Base-by-base conservation (phyloP, 805 yeast genomes). In the Kazachstania psychrophila region DNA sequence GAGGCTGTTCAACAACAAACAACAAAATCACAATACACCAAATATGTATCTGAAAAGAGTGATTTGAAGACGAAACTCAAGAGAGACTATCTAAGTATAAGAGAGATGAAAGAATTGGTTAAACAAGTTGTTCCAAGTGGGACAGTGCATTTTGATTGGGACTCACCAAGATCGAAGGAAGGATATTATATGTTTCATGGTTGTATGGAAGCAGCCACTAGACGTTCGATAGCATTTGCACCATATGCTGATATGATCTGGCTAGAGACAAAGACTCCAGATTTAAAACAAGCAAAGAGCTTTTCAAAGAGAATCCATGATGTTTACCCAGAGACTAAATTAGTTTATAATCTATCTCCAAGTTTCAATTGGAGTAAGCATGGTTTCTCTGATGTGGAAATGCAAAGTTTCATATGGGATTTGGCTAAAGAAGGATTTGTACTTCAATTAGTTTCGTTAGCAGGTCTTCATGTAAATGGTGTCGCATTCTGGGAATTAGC, bases 211-310 rank as follows among this genome's bases (percentile, higher is more conserved):
- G 67, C 68, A 16, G 80, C 80, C 3, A 57, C 75, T 29, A 67
- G 70, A 47, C 63, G 82, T 38, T 71, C 74, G 0, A 50, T 73
- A 19, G 65, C 65, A 1, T 76, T 62, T 52, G 74, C 78, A 5
- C 80, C 79, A 11, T 70, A 71, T 41, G 68, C 79, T 10, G 82
- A 75, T 40, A 52, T 73, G 51, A 52, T 76, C 16, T 76, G 82
- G 82, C 59, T 75, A 13, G 80, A 77, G 48, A 76, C 81, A 25
- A 73, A 74, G 51, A 65, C 68, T 3, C 82, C 82, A 14, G 68
- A 74, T 45, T 52, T 75, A 33, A 43, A 60, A 22, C 72, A 72
- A 49, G 79, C 79, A 6, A 57, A 56, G 37, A 54, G 50, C 2
- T 66, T 73, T 43, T 74, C 79, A 12, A 48, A 59, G 11, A 53